A percentile compares a stretch with the other conserved stretches of the same genome.
phyloP scores from a whole-genome alignment of 2,329 filamentous ascomycete species.

The Paraphoma sp. region DNA sequence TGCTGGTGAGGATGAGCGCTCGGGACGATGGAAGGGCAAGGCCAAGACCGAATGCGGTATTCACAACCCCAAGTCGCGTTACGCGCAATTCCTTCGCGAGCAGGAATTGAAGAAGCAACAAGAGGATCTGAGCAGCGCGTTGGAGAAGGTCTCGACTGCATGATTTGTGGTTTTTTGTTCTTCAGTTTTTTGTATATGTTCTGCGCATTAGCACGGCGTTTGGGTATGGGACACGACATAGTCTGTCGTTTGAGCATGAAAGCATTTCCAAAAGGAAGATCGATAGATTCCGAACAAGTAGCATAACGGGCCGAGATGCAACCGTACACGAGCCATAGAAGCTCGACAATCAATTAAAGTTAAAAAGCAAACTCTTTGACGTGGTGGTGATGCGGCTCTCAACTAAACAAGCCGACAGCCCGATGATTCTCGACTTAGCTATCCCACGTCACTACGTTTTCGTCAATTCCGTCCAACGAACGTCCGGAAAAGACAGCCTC shows the following conservation, averaged over 20 bases:
- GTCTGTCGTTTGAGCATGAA: conserved; percentile 11
- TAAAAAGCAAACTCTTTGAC: conserved; percentile 1
- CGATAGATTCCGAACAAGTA: conserved; percentile 13
- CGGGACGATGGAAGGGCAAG: conserved; percentile 96
- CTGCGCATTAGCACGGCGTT: conserved; percentile 52
- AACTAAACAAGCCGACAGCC: neutral
- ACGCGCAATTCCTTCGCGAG: conserved; percentile 81
- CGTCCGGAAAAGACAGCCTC: conserved; percentile 10
- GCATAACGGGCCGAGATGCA: conserved; percentile 31
- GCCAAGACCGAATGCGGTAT: conserved; percentile 98
- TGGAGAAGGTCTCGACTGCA: conserved; percentile 37
- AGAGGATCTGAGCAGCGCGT: conserved; percentile 36
- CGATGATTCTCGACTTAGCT: conserved; percentile 3
- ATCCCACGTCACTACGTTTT: conserved; percentile 13
- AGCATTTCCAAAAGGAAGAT: conserved; percentile 10
- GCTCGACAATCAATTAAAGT: conserved; percentile 14
- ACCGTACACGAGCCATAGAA: conserved; percentile 17
- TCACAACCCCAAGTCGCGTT: conserved; percentile 95
- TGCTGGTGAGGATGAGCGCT: conserved; percentile 92
- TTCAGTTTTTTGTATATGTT: conserved; percentile 18
- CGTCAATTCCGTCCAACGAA: conserved; percentile 3
- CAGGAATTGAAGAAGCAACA: conserved; percentile 68
- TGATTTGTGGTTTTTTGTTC: conserved; percentile 21
- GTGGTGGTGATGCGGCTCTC: neutral
- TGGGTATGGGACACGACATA: conserved; percentile 21